Evolutionary conservation across 1,284 basidiomycete species (phyloP).

Genomic region (Heterobasidion parviporum): DNA sequence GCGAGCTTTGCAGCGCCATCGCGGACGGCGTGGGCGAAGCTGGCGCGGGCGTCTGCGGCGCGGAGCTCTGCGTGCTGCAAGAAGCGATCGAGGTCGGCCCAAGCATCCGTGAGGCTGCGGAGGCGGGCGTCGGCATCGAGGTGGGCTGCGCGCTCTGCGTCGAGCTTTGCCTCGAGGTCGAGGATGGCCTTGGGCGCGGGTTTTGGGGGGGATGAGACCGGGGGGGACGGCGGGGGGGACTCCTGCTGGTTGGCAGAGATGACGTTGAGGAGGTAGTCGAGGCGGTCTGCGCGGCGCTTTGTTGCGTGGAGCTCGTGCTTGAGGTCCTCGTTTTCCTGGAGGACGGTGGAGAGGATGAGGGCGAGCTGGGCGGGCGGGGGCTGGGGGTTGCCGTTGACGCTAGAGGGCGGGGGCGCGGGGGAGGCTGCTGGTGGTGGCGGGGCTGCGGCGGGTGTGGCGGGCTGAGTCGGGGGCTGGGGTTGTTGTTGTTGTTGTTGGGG

Average conservation of each 20-base stretch:
- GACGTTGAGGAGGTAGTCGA: too few relatives aligned
- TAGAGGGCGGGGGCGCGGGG: too few relatives aligned
- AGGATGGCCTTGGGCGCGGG: conserved; percentile 26
- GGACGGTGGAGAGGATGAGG: not conserved
- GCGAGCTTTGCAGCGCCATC: conserved; percentile 36
- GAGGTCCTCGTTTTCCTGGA: not conserved
- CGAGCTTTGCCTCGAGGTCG: conserved; percentile 41
- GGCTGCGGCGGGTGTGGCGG: conserved; percentile 14
- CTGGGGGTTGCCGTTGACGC: too few relatives aligned
- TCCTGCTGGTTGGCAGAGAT: too few relatives aligned
- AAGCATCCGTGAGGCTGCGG: conserved; percentile 39
- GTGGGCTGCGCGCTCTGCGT: conserved; percentile 38
- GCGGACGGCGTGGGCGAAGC: conserved; percentile 38
- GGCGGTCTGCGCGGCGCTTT: too few relatives aligned
- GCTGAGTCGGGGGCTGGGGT: conserved; percentile 11
- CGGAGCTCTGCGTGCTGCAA: conserved; percentile 36
- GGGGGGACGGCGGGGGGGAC: not conserved
- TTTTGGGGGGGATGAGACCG: conserved; percentile 11
- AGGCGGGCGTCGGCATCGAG: conserved; percentile 50
- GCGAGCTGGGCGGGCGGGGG: not conserved
- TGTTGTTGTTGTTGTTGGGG: conserved; percentile 7
- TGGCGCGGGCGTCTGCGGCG: conserved; percentile 39
- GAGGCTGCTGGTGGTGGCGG: too few relatives aligned
- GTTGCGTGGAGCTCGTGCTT: too few relatives aligned
- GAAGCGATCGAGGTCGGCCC: conserved; percentile 45